Conservation (phyloP, 257 asterid species). For the Ligustrum vulgare region DNA sequence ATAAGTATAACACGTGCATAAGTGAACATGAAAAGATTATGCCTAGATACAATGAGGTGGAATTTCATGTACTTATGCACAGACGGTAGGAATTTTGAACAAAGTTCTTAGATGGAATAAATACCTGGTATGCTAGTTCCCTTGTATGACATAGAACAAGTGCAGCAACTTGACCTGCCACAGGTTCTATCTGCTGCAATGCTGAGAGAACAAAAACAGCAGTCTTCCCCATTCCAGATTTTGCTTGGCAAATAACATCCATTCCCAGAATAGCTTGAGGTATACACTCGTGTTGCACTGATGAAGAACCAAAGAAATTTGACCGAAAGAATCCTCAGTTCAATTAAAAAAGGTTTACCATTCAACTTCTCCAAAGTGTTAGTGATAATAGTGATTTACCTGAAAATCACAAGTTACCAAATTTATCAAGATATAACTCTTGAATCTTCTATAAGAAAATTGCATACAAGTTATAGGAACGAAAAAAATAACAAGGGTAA, state of each 20-base stretch:
- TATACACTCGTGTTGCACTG: constrained; percentile 97
- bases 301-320: constrained; percentile 78
- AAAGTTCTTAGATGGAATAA: not conserved
- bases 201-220: constrained; percentile 92
- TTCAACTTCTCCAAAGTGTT: constrained; percentile 47
- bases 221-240: constrained; percentile 96
- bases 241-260: constrained; percentile 98
- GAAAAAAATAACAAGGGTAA: not conserved
- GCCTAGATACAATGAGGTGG: not conserved
- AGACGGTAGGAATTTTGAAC: not conserved
- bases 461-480: not conserved
- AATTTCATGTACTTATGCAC: not conserved
- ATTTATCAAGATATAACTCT: not conserved
- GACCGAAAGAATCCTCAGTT: constrained; percentile 81
- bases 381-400: constrained; percentile 44
- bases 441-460: not conserved
- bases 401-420: constrained; percentile 17
- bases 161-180: constrained; percentile 89
- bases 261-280: constrained; percentile 96
- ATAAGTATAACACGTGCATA: not conserved
- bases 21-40: not conserved
- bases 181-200: constrained; percentile 86
- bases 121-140: constrained; percentile 88
- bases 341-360: constrained; percentile 62
- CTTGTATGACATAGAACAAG: constrained; percentile 82